Conservation (phyloP, 192 early-diverging fungal species). For the Allomyces javanicus region DNA sequence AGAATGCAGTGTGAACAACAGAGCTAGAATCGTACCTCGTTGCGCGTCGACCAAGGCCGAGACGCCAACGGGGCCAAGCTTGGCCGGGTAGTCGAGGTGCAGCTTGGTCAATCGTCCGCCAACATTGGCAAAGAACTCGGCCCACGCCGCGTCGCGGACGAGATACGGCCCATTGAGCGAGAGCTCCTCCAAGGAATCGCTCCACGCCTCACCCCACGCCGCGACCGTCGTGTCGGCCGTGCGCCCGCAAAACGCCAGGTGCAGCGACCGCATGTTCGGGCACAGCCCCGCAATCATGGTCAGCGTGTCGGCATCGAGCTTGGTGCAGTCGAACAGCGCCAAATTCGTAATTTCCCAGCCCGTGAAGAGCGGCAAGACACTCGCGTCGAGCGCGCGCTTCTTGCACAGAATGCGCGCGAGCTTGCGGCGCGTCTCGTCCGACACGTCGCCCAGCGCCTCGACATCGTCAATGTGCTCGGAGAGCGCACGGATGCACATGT, state of each 20-base stretch:
- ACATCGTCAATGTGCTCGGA: not conserved
- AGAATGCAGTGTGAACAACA: no score
- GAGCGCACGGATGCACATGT: not conserved
- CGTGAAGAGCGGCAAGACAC: not conserved
- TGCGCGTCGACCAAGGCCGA: not conserved
- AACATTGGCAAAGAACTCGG: not conserved
- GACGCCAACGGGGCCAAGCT: not conserved
- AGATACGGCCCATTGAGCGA: not conserved
- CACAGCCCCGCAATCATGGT: not conserved
- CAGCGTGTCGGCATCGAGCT: not conserved
- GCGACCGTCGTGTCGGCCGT: not conserved
- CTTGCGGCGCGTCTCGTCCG: not conserved
- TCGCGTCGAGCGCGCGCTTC: not conserved
- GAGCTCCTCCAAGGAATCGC: not conserved
- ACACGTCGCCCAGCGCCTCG: not conserved
- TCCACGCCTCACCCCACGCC: not conserved
- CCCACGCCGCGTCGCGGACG: not conserved
- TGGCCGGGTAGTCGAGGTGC: not conserved
- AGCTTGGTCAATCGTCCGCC: not conserved
- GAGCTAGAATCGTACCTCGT: not conserved
- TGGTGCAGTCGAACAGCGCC: not conserved
- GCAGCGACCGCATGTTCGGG: not conserved
- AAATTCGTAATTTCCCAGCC: not conserved
- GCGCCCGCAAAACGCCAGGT: not conserved
- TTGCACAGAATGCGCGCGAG: not conserved